Conservation (phyloP, 2,329 filamentous ascomycete genomes). For the Teratosphaeria viscida region DNA sequence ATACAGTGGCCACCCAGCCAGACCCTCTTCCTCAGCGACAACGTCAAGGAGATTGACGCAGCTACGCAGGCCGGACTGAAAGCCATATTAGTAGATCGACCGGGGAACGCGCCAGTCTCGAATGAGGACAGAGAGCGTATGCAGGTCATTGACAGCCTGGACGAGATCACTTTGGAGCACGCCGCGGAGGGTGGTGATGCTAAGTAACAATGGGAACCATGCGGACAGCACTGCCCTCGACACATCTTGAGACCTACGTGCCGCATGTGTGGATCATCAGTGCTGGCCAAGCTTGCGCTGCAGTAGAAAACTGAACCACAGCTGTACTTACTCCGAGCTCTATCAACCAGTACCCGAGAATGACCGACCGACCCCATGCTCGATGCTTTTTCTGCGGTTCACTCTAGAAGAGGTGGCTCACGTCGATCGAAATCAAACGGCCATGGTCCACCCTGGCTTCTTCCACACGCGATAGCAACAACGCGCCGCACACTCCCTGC, state of each 20-base stretch:
- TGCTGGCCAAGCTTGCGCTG: too few species aligned
- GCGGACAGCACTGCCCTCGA: not conserved
- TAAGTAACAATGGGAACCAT: not conserved
- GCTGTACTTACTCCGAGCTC: too few species aligned
- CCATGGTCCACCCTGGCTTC: too few species aligned
- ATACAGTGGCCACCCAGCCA: constrained; percentile 32
- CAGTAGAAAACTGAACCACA: too few species aligned
- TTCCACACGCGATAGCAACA: too few species aligned
- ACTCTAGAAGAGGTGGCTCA: too few species aligned
- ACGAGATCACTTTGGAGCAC: not conserved
- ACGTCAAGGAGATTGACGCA: constrained; percentile 48
- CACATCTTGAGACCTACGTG: not conserved
- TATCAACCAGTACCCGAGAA: too few species aligned
- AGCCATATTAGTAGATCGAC: constrained; percentile 42
- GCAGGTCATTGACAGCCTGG: not conserved
- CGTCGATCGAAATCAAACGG: too few species aligned
- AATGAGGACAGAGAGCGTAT: constrained; percentile 29
- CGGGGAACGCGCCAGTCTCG: constrained; percentile 58
- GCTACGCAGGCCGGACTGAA: constrained; percentile 34
- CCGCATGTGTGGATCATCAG: not conserved
- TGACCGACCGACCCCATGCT: too few species aligned
- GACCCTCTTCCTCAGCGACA: constrained; percentile 76
- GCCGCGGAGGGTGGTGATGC: not conserved
- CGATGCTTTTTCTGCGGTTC: too few species aligned
- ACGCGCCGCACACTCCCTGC: too few species aligned